Evolutionary conservation across 805 yeast genomes (phyloP), one percentile per base, ranked within the genome.

Genomic region (Tanozyma kutaoensis): DNA sequence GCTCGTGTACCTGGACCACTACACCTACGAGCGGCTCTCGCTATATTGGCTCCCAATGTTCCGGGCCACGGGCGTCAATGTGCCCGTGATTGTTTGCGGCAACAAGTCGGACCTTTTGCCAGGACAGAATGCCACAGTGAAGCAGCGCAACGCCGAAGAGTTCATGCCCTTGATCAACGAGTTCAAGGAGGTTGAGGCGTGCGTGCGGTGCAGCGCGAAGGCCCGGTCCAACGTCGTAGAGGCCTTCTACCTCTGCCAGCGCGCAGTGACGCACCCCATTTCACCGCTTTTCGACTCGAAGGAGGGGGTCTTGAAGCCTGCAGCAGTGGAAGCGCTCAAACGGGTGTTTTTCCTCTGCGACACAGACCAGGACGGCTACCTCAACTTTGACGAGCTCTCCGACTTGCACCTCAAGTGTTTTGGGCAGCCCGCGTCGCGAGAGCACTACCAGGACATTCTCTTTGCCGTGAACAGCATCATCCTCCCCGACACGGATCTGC

Each of bases 1-100:
- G 88, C 64, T 91, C n/a, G 84, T 91, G 0, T 91, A 86, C 46
- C 70, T 91, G 3, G 97, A 86, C 44, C 94, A 85, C 43, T 91
- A 85, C 45, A 84, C 97, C 0, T 91, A 85, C 46, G 97, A 91
- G 47, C 63, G 97, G 25, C 72, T 91, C 4, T 74, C 95, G 3
- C 58, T 88, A 14, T 85, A 85, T 48, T 91, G 99, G 99, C 76
- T 91, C 68, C 91, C 93, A 27, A 69, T 77, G 61, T 77, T 91
- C 42, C 63, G 99, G 34, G 81, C 94, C 1, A 62, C 84, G 66
- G 99, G 98, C 3, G 84, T 88, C 31, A 91, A 91, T 44, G 50
- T 88, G 10, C 98, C 99, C 0, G 76, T 91, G n/a, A 82, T 91
- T 1, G 55, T 91, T 3, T 78, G 93, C 50, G 85, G 86, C 29